Percentiles rank a stretch among this genome's conserved stretches.
Evolutionary conservation across 345 rosid species (phyloP).

Genomic region (Eucalyptus viminalis): DNA sequence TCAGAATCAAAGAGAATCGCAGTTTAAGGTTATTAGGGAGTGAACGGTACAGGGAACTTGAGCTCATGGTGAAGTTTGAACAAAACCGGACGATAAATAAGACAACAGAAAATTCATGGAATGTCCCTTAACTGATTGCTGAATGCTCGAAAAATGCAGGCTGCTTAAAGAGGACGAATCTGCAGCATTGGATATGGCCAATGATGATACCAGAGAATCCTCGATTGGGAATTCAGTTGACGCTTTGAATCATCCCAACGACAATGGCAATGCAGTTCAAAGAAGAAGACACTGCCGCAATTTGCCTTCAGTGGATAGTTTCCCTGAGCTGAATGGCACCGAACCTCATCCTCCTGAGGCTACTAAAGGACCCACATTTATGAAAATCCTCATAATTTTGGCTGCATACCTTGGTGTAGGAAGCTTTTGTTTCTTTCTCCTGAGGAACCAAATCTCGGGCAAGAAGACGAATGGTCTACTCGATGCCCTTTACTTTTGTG

Average conservation of each 20-base stretch:
- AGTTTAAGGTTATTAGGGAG: not conserved
- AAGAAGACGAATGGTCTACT: slow-evolving; percentile 33
- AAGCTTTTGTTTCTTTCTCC: slow-evolving; percentile 23
- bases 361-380: slow-evolving; percentile 4
- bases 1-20: not conserved
- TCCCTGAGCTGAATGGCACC: not conserved
- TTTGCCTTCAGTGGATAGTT: not conserved
- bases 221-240: slow-evolving; percentile 6
- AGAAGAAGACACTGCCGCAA: slow-evolving; percentile 5
- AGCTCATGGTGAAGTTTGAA: not conserved
- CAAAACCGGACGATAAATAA: not conserved
- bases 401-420: slow-evolving; percentile 24
- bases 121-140: not conserved
- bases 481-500: slow-evolving; percentile 42
- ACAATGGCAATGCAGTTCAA: slow-evolving; percentile 5
- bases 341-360: not conserved
- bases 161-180: not conserved
- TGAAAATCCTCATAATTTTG: slow-evolving; percentile 5
- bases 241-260: not conserved
- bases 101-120: not conserved
- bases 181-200: slow-evolving; percentile 9
- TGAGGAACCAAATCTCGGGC: slow-evolving; percentile 29
- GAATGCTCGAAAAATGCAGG: not conserved
- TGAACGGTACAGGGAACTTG: not conserved
- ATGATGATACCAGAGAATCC: slow-evolving; percentile 7